phyloP scores from a whole-genome alignment of 2,329 filamentous ascomycete species.

The Beauveria brongniartii region DNA sequence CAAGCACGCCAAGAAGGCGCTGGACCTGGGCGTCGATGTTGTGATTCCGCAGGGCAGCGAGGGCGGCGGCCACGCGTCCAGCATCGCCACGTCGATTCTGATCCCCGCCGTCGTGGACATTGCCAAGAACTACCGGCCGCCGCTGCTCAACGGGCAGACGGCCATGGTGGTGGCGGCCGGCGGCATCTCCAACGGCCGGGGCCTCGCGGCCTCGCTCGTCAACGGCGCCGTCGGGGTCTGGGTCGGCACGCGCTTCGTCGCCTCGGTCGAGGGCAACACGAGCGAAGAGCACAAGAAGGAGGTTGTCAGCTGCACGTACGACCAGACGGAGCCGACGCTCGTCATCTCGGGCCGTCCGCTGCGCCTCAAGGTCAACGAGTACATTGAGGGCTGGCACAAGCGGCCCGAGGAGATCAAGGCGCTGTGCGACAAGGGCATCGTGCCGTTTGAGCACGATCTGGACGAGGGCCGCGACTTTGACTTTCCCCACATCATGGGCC shows the following conservation, averaged over 20 bases:
- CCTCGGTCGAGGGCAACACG: constrained; percentile 71
- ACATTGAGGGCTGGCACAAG: constrained; percentile 73
- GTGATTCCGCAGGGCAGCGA: constrained; percentile 90
- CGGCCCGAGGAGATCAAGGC: constrained; percentile 65
- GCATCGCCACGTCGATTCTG: constrained; percentile 77
- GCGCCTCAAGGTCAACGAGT: constrained; percentile 74
- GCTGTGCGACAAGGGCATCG: constrained; percentile 67
- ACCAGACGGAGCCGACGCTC: constrained; percentile 74
- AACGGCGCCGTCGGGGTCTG: constrained; percentile 84
- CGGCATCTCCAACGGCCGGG: constrained; percentile 75
- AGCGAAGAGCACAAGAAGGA: constrained; percentile 75
- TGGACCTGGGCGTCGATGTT: constrained; percentile 81
- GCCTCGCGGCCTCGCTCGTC: constrained; percentile 74
- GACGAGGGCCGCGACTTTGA: constrained; percentile 78
- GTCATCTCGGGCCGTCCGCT: constrained; percentile 77
- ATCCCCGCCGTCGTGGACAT: constrained; percentile 84
- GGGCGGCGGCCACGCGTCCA: constrained; percentile 86
- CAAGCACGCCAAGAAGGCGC: constrained; percentile 81
- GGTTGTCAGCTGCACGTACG: constrained; percentile 70
- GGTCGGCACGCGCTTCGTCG: constrained; percentile 92
- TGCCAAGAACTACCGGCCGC: constrained; percentile 61
- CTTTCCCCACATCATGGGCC: constrained; percentile 85
- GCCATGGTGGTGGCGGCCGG: constrained; percentile 85
- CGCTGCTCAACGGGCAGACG: constrained; percentile 44
- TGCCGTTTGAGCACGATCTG: constrained; percentile 76